Evolutionary conservation across 2,329 filamentous ascomycete genomes (phyloP), one percentile per base, ranked within the genome.

Genomic region (Xylariaceae sp.): DNA sequence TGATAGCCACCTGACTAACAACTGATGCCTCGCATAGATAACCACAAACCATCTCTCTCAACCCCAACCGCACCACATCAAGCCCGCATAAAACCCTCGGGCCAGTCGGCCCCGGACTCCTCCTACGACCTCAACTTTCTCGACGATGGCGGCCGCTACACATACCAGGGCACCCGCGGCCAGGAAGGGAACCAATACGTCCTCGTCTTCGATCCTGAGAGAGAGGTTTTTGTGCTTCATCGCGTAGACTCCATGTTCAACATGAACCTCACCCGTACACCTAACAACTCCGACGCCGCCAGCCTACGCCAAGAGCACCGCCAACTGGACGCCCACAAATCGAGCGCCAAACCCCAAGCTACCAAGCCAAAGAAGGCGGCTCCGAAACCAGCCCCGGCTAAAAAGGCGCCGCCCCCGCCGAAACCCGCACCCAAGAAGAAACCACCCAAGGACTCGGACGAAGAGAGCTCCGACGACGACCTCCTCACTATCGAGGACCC

Each of bases 151-250:
- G 76, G 76, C 48, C 79, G 79, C 49, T 86, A 87, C 63, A 73
- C 78, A 31, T 87, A 84, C 65, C 76, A 79, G 42, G 85, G 86
- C 53, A 77, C 76, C 2, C 77, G 84, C 47, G 78, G 77, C 49
- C 78, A 75, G 19, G 77, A 78, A 53, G 75, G 80, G 51, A 75
- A 73, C 50, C 78, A 85, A 65, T 86, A 82, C 63, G 80, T 86
- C 36, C 79, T 96, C 47, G 81, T 93, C 52, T 94, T 93, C 65
- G 89, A 96, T 69, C 78, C 86, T 9, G 75, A 78, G 16, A 84
- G 83, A 47, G 84, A 93, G 64, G 86, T 81, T 50, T 94, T 94
- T 60, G 84, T 94, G 28, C 79, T 97, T 49, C 90, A 97, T 73
- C 84, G 84, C 47, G 76, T 97, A 49, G 83, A 90, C 66, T 87